Base-by-base conservation (phyloP, 345 rosid genomes). In the Melaleuca alternifolia region DNA sequence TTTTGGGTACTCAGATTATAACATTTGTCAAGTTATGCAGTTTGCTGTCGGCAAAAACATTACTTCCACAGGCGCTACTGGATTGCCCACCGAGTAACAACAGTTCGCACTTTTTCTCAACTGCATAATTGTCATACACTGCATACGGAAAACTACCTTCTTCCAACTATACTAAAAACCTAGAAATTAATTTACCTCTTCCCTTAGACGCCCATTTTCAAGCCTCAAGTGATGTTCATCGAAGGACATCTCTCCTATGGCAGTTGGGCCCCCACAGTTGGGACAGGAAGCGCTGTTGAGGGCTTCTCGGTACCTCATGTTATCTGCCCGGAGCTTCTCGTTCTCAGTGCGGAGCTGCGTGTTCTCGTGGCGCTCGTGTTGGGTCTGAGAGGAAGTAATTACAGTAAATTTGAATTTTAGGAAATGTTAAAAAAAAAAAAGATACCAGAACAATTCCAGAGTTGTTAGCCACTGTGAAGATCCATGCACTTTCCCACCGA, bases 201-300 rank as follows among this genome's bases (percentile, higher is more conserved):
- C 99, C 86, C 99, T 91, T 86, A 97, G 82, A 62, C 97, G 92
- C 46, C 95, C 93, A 90, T 97, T 97, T 91, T 97, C 99, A 37
- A 96, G 92, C 33, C 99, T 93, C 57, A 97, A 87, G 87, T 97
- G 98, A 86, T 97, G 99, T 87, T 97, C 99, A 65, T 96, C 99
- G 79, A 95, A 95, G n/a, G 99, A 96, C 98, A 96, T 96, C 84
- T 97, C 98, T 44, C 99, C 99, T 12, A 97, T 88, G 50, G 98
- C 94, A 3, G 99, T 96, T 6, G 98, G 98, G 13, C 99, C 99
- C 30, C 99, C 99, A 77, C 99, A 97, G 53, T 92, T 97, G 57
- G 99, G 99, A 87, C 99, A 97, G 3, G 99, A 94, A 76, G 99
- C 94, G 85, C 95, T 97, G 90, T 92, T 88, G 54, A 97, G 94